Conservation (phyloP, 2,329 filamentous ascomycete genomes). For the Claviceps sp. region DNA sequence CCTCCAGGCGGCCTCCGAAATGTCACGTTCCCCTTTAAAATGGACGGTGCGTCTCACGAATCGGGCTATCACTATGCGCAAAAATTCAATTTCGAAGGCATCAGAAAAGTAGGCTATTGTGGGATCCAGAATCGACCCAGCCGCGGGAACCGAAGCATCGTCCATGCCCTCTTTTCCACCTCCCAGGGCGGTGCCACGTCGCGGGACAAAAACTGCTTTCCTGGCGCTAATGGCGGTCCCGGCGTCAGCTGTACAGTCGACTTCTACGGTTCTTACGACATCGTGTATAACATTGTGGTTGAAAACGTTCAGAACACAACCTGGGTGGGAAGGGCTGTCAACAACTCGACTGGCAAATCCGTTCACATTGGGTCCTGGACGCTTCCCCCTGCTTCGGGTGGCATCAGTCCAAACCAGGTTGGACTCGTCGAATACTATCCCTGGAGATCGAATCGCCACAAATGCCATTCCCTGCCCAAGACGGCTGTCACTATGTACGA, state of each 20-base stretch:
- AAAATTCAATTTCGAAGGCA: slow-evolving; percentile 9
- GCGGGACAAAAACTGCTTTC: not conserved
- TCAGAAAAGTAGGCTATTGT: not conserved
- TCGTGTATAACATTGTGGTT: not conserved
- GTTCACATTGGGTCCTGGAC: not conserved
- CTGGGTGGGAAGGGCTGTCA: not conserved
- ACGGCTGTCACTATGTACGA: not conserved
- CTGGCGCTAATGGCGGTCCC: not conserved
- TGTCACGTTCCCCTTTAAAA: slow-evolving; percentile 12
- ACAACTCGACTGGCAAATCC: not conserved
- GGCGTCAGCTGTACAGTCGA: not conserved
- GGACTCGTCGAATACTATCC: not conserved
- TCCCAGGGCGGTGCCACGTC: not conserved
- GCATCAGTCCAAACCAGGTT: not conserved
- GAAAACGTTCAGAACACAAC: not conserved
- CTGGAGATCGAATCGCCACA: not conserved
- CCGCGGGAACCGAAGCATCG: not conserved
- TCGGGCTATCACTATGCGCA: slow-evolving; percentile 13
- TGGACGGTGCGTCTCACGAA: slow-evolving; percentile 8
- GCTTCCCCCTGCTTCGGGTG: not conserved
- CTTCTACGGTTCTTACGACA: not conserved
- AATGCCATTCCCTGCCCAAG: not conserved
- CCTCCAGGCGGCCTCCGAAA: not conserved
- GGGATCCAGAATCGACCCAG: not conserved
- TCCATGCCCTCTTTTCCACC: not conserved